Percentiles rank a stretch among this genome's conserved stretches.
These are phyloP conservation scores for Yamadazyma sp. DNA, from an alignment of 805 yeast species.

Conservation along the genomic window DNA sequence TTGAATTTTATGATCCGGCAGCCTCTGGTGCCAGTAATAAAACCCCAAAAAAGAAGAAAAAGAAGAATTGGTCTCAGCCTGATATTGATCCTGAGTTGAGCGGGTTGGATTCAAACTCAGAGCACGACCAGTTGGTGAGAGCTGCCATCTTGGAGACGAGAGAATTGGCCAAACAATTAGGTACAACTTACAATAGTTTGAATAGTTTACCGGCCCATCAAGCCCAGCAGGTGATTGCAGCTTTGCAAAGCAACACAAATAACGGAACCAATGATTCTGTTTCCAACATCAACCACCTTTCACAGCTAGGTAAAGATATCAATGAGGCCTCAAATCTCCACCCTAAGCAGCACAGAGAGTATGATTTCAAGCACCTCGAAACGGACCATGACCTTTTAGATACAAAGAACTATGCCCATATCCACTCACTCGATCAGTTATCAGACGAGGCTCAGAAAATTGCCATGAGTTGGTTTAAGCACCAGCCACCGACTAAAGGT, in stretches of 20 bases:
- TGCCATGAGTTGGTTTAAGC: constrained; percentile 37
- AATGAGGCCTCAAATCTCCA: neutral
- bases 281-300: constrained; percentile 8
- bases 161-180: constrained; percentile 48
- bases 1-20: constrained; percentile 6
- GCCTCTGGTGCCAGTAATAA: neutral
- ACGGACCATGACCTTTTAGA: constrained; percentile 5
- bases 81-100: constrained; percentile 43
- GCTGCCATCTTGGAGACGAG: constrained; percentile 72
- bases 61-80: constrained; percentile 9
- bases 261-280: constrained; percentile 5
- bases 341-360: neutral
- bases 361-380: constrained; percentile 3
- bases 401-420: constrained; percentile 23
- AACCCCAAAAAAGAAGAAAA: constrained; percentile 16
- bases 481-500: constrained; percentile 28
- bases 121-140: constrained; percentile 65
- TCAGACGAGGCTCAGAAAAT: constrained; percentile 36
- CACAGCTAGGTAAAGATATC: constrained; percentile 8
- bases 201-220: constrained; percentile 20
- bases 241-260: constrained; percentile 19
- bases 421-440: constrained; percentile 31
- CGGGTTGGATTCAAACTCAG: constrained; percentile 37
- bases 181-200: constrained; percentile 14
- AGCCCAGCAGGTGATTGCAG: constrained; percentile 30